A percentile compares a stretch with the other conserved stretches of the same genome.
phyloP scores from a whole-genome alignment of 78 protist genomes.

The Tieghemostelium lacteum region DNA sequence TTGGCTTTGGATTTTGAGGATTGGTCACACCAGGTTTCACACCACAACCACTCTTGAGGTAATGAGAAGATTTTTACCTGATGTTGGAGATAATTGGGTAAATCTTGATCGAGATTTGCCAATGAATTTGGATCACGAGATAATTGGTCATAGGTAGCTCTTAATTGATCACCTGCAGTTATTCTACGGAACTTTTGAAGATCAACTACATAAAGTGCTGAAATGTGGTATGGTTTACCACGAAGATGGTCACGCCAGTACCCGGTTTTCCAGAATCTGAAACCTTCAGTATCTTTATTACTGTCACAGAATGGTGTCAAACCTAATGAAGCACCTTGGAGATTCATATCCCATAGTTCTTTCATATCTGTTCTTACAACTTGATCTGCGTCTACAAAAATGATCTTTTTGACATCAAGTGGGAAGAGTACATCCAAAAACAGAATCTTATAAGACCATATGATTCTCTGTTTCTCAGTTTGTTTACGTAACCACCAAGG shows the following conservation, averaged over 20 bases:
- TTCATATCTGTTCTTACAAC: conserved; percentile 94
- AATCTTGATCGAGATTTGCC: conserved; percentile 95
- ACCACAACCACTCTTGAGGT: conserved; percentile 99
- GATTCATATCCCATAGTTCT: conserved; percentile 94
- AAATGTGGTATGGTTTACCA: conserved; percentile 96
- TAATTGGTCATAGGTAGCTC: conserved; percentile 91
- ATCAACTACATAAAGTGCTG: conserved; percentile 98
- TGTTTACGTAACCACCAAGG: conserved; percentile 96
- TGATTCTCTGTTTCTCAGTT: conserved; percentile 96
- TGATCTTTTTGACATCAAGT: conserved; percentile 85
- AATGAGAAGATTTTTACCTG: conserved; percentile 93
- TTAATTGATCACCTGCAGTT: conserved; percentile 94
- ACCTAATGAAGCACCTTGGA: conserved; percentile 90
- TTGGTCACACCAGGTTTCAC: conserved; percentile 98
- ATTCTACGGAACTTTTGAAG: conserved; percentile 89
- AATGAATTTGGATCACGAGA: conserved; percentile 83
- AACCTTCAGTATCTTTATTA: conserved; percentile 93
- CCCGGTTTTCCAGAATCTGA: conserved; percentile 97
- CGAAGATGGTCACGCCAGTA: conserved; percentile 94
- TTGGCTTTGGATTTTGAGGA: conserved; percentile 90
- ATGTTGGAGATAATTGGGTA: conserved; percentile 98
- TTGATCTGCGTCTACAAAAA: conserved; percentile 98
- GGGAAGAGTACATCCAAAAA: conserved; percentile 99
- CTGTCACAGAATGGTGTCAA: conserved; percentile 96
- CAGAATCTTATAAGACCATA: conserved; percentile 98